Conservation (phyloP, 2,329 filamentous ascomycete species). For the Aotearoamyces nothofagi region DNA sequence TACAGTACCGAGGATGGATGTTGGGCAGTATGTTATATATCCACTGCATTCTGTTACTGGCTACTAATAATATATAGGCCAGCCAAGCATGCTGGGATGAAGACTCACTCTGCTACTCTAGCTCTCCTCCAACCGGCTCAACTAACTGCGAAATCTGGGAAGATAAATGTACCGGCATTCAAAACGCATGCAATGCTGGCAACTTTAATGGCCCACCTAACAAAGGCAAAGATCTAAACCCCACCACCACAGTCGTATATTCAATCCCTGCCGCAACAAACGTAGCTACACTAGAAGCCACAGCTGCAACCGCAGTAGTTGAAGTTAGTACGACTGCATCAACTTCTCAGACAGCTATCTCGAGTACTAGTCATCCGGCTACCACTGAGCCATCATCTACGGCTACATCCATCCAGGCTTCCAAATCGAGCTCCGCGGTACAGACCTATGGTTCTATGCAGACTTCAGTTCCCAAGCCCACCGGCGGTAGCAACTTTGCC, state of each 20-base stretch:
- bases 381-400: too few species aligned
- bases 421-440: too few species aligned
- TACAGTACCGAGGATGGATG: conserved; percentile 42
- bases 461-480: too few species aligned
- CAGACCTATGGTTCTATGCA: too few species aligned
- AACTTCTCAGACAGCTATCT: too few species aligned
- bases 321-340: too few species aligned
- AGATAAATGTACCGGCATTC: conserved; percentile 38
- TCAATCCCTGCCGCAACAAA: conserved; percentile 12
- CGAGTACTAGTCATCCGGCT: too few species aligned
- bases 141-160: conserved; percentile 47
- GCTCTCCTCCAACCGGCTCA: conserved; percentile 41
- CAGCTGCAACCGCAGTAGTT: too few species aligned
- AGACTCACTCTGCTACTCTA: conserved; percentile 39
- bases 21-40: conserved; percentile 30
- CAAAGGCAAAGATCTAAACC: conserved; percentile 23
- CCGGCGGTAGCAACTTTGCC: too few species aligned
- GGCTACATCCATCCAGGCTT: conserved; percentile 3
- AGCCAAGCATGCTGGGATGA: conserved; percentile 43
- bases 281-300: too few species aligned
- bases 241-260: conserved; percentile 7
- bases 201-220: conserved; percentile 32
- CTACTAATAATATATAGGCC: conserved; percentile 14
- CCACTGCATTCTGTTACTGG: not conserved
- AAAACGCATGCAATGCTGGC: conserved; percentile 25